phyloP scores from a whole-genome alignment of 73 alveolate genomes.

The Urostyla sp. region DNA sequence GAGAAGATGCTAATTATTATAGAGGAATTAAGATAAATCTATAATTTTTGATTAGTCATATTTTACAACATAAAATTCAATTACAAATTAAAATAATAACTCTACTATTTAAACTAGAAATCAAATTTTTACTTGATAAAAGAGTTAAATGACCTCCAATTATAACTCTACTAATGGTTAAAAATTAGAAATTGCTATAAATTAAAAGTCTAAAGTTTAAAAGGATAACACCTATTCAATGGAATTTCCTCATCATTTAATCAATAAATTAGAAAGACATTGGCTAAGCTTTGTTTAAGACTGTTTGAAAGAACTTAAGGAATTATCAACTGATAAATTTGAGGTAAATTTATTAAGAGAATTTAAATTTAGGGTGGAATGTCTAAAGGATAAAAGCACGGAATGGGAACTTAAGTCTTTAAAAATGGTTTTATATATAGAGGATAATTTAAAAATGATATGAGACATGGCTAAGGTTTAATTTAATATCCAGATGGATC shows the following conservation, averaged over 20 bases:
- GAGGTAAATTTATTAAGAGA: slow-evolving; percentile 41
- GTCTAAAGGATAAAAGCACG: slow-evolving; percentile 73
- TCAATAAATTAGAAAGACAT: slow-evolving; percentile 37
- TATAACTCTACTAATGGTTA: background rate
- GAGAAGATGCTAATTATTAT: slow-evolving; percentile 14
- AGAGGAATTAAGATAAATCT: slow-evolving; percentile 9
- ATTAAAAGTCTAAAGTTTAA: background rate
- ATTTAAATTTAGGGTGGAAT: slow-evolving; percentile 62
- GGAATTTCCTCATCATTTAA: slow-evolving; percentile 7
- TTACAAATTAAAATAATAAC: background rate
- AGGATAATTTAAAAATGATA: slow-evolving; percentile 74
- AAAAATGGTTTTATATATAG: slow-evolving; percentile 78
- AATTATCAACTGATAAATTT: slow-evolving; percentile 57
- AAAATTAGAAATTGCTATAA: background rate
- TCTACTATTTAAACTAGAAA: background rate
- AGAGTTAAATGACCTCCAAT: background rate
- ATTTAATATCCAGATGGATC: slow-evolving; percentile 36
- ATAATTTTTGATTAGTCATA: background rate
- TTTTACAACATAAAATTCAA: background rate
- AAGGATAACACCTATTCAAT: background rate
- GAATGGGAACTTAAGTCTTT: slow-evolving; percentile 73
- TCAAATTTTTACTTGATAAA: background rate
- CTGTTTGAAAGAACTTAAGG: background rate
- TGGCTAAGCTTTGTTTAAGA: slow-evolving; percentile 52
- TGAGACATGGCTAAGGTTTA: slow-evolving; percentile 77